Percentiles rank a stretch among this genome's conserved stretches.
phyloP scores from a whole-genome alignment of 2,329 filamentous ascomycete species.

The Neofusicoccum laricinum region DNA sequence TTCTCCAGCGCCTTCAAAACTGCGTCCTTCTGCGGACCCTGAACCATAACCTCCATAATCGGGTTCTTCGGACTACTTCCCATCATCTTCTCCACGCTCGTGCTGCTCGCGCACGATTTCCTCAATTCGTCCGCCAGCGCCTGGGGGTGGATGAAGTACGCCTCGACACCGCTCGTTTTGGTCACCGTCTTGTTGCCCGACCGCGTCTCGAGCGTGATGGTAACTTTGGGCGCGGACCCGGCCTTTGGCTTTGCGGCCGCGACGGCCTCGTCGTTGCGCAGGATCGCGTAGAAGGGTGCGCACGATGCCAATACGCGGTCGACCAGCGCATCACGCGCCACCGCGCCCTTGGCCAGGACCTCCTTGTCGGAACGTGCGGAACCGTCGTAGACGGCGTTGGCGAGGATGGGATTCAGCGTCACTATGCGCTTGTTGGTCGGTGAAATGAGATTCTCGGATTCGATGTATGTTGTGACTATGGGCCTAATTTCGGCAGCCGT shows the following conservation, averaged over 20 bases:
- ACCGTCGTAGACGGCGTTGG: constrained; percentile 55
- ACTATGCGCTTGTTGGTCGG: constrained; percentile 60
- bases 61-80: constrained; percentile 61
- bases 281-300: constrained; percentile 56
- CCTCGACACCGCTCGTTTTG: constrained; percentile 59
- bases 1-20: constrained; percentile 58
- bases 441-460: constrained; percentile 55
- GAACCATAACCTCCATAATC: constrained; percentile 65
- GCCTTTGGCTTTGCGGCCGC: constrained; percentile 55
- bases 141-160: constrained; percentile 59
- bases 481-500: constrained; percentile 58
- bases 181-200: constrained; percentile 65
- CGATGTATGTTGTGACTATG: constrained; percentile 57
- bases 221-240: constrained; percentile 59
- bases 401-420: constrained; percentile 60
- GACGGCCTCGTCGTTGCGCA: constrained; percentile 45
- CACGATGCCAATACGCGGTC: constrained; percentile 58
- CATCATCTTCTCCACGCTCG: constrained; percentile 59
- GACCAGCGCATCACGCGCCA: constrained; percentile 59
- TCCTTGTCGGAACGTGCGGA: constrained; percentile 53
- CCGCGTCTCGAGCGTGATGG: constrained; percentile 61
- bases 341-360: constrained; percentile 55
- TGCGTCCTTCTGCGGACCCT: constrained; percentile 63
- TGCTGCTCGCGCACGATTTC: constrained; percentile 66
- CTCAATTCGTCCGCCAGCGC: constrained; percentile 63